A percentile compares a stretch with the other conserved stretches of the same genome.
These are phyloP conservation scores for Coniella vitis DNA, from an alignment of 2,329 filamentous ascomycete genomes.

Conservation along the genomic window DNA sequence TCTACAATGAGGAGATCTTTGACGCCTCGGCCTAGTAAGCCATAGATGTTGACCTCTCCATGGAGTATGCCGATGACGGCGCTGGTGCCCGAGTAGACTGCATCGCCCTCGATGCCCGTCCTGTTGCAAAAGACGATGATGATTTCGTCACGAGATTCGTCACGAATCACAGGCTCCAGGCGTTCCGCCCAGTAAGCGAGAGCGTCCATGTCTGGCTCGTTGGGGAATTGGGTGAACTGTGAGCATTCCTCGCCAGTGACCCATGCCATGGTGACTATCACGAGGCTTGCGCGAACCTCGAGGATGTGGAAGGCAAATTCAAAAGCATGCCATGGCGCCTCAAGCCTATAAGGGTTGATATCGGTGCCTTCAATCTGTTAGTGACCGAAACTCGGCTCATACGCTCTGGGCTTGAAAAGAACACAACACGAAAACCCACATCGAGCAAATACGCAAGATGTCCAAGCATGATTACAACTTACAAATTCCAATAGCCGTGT, in stretches of 20 bases:
- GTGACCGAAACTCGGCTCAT: not conserved
- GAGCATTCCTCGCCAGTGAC: constrained; percentile 44
- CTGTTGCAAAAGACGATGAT: constrained; percentile 58
- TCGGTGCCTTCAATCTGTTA: constrained; percentile 35
- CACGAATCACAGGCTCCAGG: constrained; percentile 46
- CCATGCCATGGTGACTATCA: constrained; percentile 73
- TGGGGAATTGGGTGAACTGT: constrained; percentile 31
- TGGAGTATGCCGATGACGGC: constrained; percentile 51
- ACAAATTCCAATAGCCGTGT: constrained; percentile 54
- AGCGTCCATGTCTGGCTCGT: constrained; percentile 54
- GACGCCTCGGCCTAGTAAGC: constrained; percentile 54
- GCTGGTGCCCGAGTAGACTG: constrained; percentile 58
- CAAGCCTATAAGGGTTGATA: constrained; percentile 53
- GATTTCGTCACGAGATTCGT: constrained; percentile 40
- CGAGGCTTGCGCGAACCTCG: constrained; percentile 48
- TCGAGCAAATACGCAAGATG: no score
- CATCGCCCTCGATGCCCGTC: constrained; percentile 49
- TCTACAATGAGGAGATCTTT: constrained; percentile 55
- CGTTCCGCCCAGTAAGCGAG: constrained; percentile 59
- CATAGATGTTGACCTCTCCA: constrained; percentile 53
- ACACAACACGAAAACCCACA: no score
- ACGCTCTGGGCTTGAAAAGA: no score
- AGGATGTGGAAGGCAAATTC: constrained; percentile 53
- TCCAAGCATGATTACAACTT: constrained; percentile 20
- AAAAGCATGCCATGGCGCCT: constrained; percentile 41